These are phyloP conservation scores for Calonectria pteridis DNA, from an alignment of 2,329 filamentous ascomycete species.

Conservation along the genomic window DNA sequence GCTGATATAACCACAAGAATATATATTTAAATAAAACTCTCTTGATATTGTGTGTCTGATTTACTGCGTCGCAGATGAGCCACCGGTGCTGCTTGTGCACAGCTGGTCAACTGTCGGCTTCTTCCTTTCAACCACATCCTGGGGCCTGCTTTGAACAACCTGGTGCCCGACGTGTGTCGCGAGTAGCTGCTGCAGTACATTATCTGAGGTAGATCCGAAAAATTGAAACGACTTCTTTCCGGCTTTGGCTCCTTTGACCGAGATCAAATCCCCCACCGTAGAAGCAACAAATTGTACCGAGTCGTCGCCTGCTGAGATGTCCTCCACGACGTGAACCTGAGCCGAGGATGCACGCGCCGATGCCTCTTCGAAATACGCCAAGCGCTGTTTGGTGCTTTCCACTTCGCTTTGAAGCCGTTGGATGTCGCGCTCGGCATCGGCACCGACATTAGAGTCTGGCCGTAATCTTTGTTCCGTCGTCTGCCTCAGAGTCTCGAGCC, in stretches of 20 bases:
- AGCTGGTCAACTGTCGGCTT: not conserved
- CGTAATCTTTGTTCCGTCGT: not conserved
- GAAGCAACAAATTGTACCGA: constrained; percentile 34
- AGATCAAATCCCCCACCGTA: constrained; percentile 34
- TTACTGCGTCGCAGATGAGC: not conserved
- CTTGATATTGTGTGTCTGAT: not conserved
- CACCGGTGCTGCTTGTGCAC: not conserved
- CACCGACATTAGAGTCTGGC: not conserved
- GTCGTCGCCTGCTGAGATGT: constrained; percentile 30
- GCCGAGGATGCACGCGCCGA: constrained; percentile 14
- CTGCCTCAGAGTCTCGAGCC: not conserved
- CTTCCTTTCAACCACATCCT: not conserved
- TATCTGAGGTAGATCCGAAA: constrained; percentile 22
- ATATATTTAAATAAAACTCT: not conserved
- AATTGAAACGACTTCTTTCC: constrained; percentile 24
- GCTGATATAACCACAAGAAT: not conserved
- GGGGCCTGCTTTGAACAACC: not conserved
- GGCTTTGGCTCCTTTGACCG: constrained; percentile 26
- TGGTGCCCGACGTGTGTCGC: not conserved
- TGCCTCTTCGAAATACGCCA: constrained; percentile 4
- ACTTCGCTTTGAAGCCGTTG: constrained; percentile 2
- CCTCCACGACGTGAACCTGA: constrained; percentile 35
- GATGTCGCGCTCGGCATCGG: not conserved
- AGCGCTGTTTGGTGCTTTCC: not conserved
- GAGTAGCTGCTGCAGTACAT: not conserved